Base-by-base conservation (phyloP, 805 yeast genomes). In the Candida namnaoensis region DNA sequence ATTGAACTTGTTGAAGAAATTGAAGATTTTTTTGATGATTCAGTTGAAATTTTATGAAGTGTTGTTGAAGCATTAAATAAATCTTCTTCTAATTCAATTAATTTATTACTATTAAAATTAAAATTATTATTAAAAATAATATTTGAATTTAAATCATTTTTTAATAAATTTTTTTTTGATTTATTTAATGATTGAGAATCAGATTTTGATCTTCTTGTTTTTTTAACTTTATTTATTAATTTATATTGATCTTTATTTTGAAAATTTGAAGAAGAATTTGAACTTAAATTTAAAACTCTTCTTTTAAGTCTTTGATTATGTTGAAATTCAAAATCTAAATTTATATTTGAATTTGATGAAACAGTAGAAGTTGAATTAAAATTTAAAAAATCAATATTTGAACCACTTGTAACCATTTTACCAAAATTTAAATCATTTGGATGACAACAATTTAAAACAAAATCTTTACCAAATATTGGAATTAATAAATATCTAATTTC, bases 381-480 rank as follows among this genome's bases (percentile, higher is more conserved):
- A 7, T 26, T 26, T 32, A 8, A 43, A 38, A 37, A 37, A 13
- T 35, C 19, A 25, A 7, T 23, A 12, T 8, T 6, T n/a, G n/a
- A n/a, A 35, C 37, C 14, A 35, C 6, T 35, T 7, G 37, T 26
- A 4, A 50, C 44, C 12, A 55, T 44, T 35, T 45, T 50, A 8
- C 57, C 57, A 36, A 46, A 55, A 37, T 50, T 54, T 7, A 32
- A 39, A 37, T 50, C 50, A 13, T 35, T 39, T 9, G 58, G 58
- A 24, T 39, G 47, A 28, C 54, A 41, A 44, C 72, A 66, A 35
- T 56, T 53, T 19, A 46, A 43, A 5, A 68, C 66, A 57, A 88
- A 88, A 26, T 65, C 71, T 2, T 64, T 60, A 3, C 96, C 96
- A 62, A 88, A 88, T 7, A 88, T 49, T 3, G 96, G 96, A 26